Evolutionary conservation across 1,284 basidiomycete genomes (phyloP).

Genomic region (Phaffia rhodozyma): DNA sequence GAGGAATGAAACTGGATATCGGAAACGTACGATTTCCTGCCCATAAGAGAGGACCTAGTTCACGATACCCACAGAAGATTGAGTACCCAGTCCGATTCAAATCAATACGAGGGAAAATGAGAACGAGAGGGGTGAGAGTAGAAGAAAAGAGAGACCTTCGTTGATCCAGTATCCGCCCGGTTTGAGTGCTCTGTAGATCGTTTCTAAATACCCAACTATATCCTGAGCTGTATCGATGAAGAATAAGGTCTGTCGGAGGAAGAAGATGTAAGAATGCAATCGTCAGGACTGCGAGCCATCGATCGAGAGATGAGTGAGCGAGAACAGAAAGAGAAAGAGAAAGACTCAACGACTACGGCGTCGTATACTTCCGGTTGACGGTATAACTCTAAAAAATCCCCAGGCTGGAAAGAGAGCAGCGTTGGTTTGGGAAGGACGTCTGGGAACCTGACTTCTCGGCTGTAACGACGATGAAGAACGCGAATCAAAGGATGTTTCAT

Average conservation of each 20-base stretch:
- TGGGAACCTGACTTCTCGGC: no score
- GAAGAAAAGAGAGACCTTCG: neutral
- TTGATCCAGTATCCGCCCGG: no score
- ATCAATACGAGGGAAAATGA: neutral
- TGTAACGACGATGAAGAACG: no score
- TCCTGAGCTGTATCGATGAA: neutral
- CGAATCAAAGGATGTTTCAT: no score
- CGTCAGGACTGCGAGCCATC: neutral
- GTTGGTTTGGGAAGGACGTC: no score
- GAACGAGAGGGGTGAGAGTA: neutral
- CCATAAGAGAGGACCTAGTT: neutral
- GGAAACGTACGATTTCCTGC: neutral
- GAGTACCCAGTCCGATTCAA: neutral
- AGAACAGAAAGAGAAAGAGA: no score
- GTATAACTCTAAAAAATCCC: no score
- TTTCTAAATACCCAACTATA: constrained; percentile 8
- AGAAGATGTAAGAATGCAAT: neutral
- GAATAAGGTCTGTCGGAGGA: neutral
- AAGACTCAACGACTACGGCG: no score
- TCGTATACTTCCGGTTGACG: no score
- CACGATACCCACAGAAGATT: neutral
- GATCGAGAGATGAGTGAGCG: neutral
- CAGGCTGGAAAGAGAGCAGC: no score
- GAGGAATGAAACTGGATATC: neutral
- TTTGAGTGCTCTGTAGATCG: neutral